Percentiles rank a stretch among this genome's conserved stretches.
phyloP scores from a whole-genome alignment of 2,329 filamentous ascomycete genomes.

The Cladosporium oxysporum region DNA sequence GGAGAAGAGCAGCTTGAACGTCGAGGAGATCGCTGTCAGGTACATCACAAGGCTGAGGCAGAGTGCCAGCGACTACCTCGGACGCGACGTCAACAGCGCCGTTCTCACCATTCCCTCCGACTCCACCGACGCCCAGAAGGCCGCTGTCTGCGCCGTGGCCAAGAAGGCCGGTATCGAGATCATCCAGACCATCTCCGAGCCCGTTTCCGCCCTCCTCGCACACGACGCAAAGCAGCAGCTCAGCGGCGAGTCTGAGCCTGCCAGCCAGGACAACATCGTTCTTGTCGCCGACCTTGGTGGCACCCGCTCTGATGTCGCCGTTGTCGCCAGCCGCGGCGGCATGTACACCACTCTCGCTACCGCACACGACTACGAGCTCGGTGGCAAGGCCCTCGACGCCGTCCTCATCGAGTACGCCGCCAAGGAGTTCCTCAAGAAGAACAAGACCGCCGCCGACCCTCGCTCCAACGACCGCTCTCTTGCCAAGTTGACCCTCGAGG shows the following conservation, averaged over 20 bases:
- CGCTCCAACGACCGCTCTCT: constrained; percentile 76
- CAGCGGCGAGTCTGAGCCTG: constrained; percentile 63
- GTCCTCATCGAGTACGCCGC: constrained; percentile 94
- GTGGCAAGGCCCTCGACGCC: constrained; percentile 82
- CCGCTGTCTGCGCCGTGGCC: constrained; percentile 74
- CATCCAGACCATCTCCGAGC: constrained; percentile 89
- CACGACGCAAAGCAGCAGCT: constrained; percentile 68
- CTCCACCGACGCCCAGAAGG: constrained; percentile 83
- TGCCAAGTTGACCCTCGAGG: constrained; percentile 89
- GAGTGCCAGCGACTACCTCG: constrained; percentile 88
- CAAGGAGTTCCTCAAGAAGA: constrained; percentile 98
- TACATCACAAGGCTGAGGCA: constrained; percentile 79
- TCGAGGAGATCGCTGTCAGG: constrained; percentile 80
- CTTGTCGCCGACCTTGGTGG: constrained; percentile 92
- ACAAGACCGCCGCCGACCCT: constrained; percentile 73
- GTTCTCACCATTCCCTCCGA: constrained; percentile 94
- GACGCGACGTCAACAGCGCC: constrained; percentile 90
- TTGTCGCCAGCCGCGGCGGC: constrained; percentile 87
- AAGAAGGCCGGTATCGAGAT: constrained; percentile 82
- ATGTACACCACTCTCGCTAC: constrained; percentile 96
- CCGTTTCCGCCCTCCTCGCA: constrained; percentile 82
- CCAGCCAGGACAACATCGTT: constrained; percentile 79
- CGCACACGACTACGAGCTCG: constrained; percentile 91
- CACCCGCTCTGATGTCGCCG: constrained; percentile 86
- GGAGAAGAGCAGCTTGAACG: constrained; percentile 65